Base-by-base conservation (phyloP, 169 alveolate species). In the Amoebophrya sp. region DNA sequence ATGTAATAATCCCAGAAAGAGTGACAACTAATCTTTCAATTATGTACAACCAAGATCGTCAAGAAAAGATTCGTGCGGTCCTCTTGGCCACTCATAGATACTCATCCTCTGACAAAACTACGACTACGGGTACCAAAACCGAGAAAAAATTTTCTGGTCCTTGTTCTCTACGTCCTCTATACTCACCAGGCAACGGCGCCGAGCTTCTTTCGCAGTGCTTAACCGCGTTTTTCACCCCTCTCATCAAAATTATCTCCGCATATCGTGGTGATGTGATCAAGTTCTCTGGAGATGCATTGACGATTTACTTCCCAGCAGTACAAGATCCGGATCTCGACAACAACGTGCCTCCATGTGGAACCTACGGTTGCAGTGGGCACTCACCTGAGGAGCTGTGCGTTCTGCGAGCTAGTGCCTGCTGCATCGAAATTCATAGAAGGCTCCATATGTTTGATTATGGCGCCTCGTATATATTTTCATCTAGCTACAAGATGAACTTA, bases 241-340 rank as follows among this genome's bases (percentile, higher is more conserved):
- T 94, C 76, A 94, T 94, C 36, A 93, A 94, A 89, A 93, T 94
- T 36, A 94, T 94, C 89, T 89, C 54, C 41, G 90, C 92, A 0
- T 92, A 94, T 92, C 93, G 96, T 26, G 97, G 96, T 10, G 97
- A 95, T 91, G 95, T 95, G 76, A 94, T 95, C 93, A 95, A 95
- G 94, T 95, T 95, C 91, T 95, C 95, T 89, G 97, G 97, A 0
- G 96, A 92, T 76, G 97, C 96, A n/a, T 53, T 93, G 90, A 93
- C 78, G 90, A 93, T 93, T 55, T 93, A 90, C 38, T 93, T 90
- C 54, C 94, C 94, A 12, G 94, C 94, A 0, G 89, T 23, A 23
- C 26, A 34, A n/a, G 89, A 53, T 78, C 10, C 92, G 1, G 94
- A 78, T 23, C 40, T 90, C 89, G 94, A 92, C 54, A 92, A 92